phyloP scores from a whole-genome alignment of 2,329 filamentous ascomycete species.

The Nigrograna mackinnonii region DNA sequence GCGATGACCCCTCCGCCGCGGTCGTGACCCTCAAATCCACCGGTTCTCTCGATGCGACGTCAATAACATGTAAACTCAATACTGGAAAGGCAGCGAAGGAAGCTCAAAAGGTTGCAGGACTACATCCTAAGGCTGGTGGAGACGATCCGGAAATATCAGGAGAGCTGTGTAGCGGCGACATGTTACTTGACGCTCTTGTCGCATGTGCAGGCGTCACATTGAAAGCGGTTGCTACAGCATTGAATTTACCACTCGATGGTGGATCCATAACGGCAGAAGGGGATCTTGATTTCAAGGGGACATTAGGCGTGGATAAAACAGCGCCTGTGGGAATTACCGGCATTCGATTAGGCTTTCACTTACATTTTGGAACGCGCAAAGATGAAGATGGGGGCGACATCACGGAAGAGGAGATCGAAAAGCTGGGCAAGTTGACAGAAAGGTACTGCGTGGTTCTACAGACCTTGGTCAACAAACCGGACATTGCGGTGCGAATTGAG shows the following conservation, averaged over 20 bases:
- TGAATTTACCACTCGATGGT: conserved; percentile 47
- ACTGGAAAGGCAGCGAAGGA: conserved; percentile 44
- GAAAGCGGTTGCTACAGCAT: conserved; percentile 53
- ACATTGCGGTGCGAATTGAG: conserved; percentile 26
- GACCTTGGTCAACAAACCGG: conserved; percentile 35
- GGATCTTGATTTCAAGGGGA: conserved; percentile 54
- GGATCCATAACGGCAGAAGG: conserved; percentile 50
- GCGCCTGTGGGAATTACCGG: conserved; percentile 53
- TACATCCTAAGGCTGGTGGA: conserved; percentile 53
- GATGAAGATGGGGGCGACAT: conserved; percentile 39
- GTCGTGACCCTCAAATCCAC: conserved; percentile 50
- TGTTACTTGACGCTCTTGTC: conserved; percentile 55
- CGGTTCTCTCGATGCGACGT: conserved; percentile 48
- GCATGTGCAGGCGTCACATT: conserved; percentile 56
- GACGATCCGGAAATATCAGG: conserved; percentile 47
- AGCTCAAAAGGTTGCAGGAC: conserved; percentile 48
- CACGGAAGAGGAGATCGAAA: conserved; percentile 47
- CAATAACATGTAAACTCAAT: conserved; percentile 52
- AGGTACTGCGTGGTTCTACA: conserved; percentile 51
- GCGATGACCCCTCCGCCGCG: conserved; percentile 47
- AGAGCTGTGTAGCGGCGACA: conserved; percentile 54
- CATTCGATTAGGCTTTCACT: conserved; percentile 49
- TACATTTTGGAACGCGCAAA: conserved; percentile 41
- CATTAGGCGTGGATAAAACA: conserved; percentile 51
- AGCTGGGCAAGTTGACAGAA: conserved; percentile 53